These are phyloP conservation scores for Rubus parviflorus DNA, from an alignment of 306 rosid species.

Conservation along the genomic window DNA sequence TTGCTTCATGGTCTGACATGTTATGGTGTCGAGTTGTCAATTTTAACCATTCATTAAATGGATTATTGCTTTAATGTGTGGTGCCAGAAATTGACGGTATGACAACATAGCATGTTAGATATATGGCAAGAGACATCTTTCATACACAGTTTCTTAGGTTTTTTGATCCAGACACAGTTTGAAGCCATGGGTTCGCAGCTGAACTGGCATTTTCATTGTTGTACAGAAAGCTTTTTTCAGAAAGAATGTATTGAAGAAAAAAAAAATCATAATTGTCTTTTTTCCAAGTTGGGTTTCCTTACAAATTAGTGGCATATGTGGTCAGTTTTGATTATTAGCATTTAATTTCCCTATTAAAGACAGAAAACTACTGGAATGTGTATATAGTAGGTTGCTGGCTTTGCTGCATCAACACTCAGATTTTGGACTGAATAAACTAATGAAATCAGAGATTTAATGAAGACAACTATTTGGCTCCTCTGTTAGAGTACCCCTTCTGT, in stretches of 20 bases:
- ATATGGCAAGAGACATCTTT: neutral
- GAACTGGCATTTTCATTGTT: neutral
- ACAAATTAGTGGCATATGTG: neutral
- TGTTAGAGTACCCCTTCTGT: neutral
- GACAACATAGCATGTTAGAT: neutral
- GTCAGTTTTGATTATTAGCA: neutral
- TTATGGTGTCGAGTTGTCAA: constrained; percentile 3
- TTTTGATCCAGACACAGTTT: neutral
- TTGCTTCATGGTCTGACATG: neutral
- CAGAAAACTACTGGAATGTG: neutral
- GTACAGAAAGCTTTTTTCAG: neutral
- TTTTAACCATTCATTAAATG: neutral
- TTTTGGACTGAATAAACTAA: neutral
- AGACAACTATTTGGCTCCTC: neutral
- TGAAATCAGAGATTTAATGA: neutral
- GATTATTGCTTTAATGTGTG: neutral
- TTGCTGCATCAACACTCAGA: neutral
- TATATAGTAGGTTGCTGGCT: neutral
- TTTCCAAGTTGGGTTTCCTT: neutral
- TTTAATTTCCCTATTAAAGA: neutral
- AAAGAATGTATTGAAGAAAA: neutral
- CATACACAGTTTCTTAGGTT: neutral
- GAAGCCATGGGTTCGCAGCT: constrained; percentile 12
- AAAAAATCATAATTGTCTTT: neutral
- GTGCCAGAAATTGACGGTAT: neutral